Evolutionary conservation across 1,284 basidiomycete species (phyloP).

Genomic region (Puccinia novopanici): DNA sequence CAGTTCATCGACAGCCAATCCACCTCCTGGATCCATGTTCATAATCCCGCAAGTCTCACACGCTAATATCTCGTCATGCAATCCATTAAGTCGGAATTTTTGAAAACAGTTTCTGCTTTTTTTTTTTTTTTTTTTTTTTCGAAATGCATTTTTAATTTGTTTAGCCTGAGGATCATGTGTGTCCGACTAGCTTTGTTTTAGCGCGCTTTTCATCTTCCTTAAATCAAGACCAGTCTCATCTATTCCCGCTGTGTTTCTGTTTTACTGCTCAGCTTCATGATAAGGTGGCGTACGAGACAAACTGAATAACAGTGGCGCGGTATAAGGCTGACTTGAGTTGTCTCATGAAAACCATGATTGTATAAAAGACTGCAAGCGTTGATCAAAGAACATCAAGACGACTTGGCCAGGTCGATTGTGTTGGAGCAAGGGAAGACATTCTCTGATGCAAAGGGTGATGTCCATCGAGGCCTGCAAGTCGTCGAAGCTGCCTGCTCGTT

Average conservation of each 20-base stretch:
- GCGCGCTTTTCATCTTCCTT: too few relatives aligned
- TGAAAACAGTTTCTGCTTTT: conserved; percentile 30
- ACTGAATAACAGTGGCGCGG: too few relatives aligned
- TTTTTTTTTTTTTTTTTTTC: too few relatives aligned
- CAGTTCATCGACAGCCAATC: conserved; percentile 80
- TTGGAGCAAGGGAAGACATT: conserved; percentile 60
- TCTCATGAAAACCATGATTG: neutral
- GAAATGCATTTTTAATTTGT: too few relatives aligned
- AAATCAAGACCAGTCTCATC: too few relatives aligned
- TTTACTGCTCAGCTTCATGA: too few relatives aligned
- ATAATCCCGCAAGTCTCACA: conserved; percentile 73
- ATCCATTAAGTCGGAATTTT: too few relatives aligned
- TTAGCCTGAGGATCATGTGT: too few relatives aligned
- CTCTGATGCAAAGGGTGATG: conserved; percentile 86
- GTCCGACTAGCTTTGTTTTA: too few relatives aligned
- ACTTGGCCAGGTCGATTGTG: conserved; percentile 65
- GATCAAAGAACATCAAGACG: conserved; percentile 70
- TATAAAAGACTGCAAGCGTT: conserved; percentile 69
- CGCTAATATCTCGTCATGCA: too few relatives aligned
- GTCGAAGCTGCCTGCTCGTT: conserved; percentile 84
- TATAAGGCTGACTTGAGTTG: too few relatives aligned
- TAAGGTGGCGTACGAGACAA: conserved; percentile 67
- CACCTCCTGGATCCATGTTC: conserved; percentile 76
- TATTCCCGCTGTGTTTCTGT: too few relatives aligned
- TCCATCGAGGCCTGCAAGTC: conserved; percentile 89